Evolutionary conservation across 83 land plant species (phyloP).

Genomic region (Picea engelmannii): DNA sequence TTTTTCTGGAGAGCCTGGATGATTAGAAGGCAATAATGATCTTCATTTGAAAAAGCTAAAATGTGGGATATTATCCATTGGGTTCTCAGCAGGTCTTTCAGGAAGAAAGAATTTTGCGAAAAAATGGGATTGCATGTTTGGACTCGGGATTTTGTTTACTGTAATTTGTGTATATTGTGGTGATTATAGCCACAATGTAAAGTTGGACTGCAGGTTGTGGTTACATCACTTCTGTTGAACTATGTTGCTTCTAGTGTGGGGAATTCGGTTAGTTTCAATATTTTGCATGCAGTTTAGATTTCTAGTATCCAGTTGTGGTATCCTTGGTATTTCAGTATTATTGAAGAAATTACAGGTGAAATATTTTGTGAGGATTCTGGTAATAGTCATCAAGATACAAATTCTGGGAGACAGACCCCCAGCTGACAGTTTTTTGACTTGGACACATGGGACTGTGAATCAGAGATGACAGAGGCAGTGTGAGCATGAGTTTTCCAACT

Average conservation of each 20-base stretch:
- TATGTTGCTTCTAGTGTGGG: background rate
- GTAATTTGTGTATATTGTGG: background rate
- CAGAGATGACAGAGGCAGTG: background rate
- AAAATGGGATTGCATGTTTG: background rate
- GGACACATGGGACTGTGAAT: background rate
- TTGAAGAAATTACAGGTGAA: background rate
- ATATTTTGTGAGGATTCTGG: background rate
- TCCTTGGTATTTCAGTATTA: background rate
- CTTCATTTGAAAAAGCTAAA: background rate
- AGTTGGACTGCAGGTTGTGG: background rate
- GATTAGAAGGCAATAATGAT: background rate
- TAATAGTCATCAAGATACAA: background rate
- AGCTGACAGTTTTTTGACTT: background rate
- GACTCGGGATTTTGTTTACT: background rate
- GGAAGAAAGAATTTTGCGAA: too few species aligned
- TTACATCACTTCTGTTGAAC: background rate
- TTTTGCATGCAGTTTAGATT: background rate
- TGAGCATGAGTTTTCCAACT: background rate
- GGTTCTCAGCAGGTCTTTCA: background rate
- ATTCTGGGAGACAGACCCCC: background rate
- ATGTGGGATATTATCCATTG: background rate
- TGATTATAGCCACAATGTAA: conserved; percentile 1
- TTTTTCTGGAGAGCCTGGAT: background rate
- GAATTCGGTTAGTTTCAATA: background rate
- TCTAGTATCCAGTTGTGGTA: background rate